Evolutionary conservation across 129 eudicot species (phyloP), one percentile per base, ranked within the genome.

Genomic region (Cynara cardunculus): DNA sequence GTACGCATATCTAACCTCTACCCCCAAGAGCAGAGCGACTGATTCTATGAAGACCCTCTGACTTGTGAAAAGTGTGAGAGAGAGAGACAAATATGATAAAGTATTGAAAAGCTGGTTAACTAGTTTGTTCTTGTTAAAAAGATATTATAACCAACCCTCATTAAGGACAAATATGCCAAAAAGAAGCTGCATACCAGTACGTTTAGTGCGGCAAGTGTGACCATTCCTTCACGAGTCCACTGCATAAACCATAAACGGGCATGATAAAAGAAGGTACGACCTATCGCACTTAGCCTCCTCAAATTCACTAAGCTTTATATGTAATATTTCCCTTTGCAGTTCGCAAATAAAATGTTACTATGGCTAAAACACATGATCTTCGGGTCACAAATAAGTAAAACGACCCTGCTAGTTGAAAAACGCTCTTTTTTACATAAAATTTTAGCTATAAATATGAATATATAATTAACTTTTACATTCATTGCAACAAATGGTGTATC

Each of bases 141-240:
- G 8, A 53, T 18, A 53, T 53, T 18, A 53, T 16, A 53, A 53
- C 62, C 62, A 53, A 3, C 62, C 8, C 62, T 41, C 22, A 18
- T 53, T 53, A 4, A 53, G 22, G 8, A 53, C 62, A 53, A 53
- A 53, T 16, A 53, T 53, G 62, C 21, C 21, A 53, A 53, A 53
- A 53, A 74, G 21, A 75, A 69, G 78, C 56, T 25, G 71, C 89
- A 30, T 95, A 95, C 99, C 97, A 92, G 82, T 78, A 95, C 99
- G 81, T 95, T 95, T 56, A 95, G 73, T 1, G 99, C 99, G 73
- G 99, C 97, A 65, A 95, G 91, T 69, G 99, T 92, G 59, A 98
- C 99, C 99, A 95, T 95, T 88, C 99, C 99, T 88, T 95, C 99
- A 32, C 99, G 97, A 87, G 99, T 95, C 99, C 99, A 95, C 99